These are phyloP conservation scores for Neofusicoccum sp. DNA, from an alignment of 2,329 filamentous ascomycete species.

Conservation along the genomic window DNA sequence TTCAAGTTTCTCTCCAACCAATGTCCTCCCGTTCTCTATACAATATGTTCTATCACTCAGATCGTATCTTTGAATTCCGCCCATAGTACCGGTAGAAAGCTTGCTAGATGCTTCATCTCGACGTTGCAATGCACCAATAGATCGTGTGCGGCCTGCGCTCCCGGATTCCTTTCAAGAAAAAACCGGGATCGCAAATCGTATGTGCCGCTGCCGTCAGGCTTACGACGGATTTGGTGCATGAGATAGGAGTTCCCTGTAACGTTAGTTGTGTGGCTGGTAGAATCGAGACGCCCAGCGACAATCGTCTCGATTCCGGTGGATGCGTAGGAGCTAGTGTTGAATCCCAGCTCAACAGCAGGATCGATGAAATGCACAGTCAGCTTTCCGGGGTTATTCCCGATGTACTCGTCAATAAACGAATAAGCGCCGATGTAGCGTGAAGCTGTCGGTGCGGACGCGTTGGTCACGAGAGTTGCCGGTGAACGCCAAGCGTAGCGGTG, in stretches of 20 bases:
- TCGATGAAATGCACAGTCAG: conserved; percentile 10
- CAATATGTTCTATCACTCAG: background rate
- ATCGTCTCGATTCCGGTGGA: background rate
- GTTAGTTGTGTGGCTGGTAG: background rate
- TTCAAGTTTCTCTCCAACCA: too few species aligned
- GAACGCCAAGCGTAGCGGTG: conserved; percentile 14
- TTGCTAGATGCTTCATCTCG: conserved; percentile 3
- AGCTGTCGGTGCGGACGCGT: background rate
- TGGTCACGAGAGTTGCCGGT: background rate
- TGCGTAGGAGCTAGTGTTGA: background rate
- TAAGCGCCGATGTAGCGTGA: background rate
- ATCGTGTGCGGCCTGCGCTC: background rate
- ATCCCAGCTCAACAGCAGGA: background rate
- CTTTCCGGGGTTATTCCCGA: background rate
- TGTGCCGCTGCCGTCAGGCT: background rate
- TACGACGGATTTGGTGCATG: background rate
- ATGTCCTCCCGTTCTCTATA: too few species aligned
- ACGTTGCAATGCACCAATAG: conserved; percentile 5
- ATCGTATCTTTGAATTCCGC: conserved; percentile 9
- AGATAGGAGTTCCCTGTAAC: background rate
- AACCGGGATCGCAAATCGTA: conserved; percentile 1
- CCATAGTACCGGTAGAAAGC: background rate
- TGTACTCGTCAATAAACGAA: conserved; percentile 15
- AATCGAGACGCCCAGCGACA: background rate
- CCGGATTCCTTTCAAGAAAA: background rate